These are phyloP conservation scores for Talaromyces rugulosus DNA, from an alignment of 2,329 filamentous ascomycete species.

Conservation along the genomic window DNA sequence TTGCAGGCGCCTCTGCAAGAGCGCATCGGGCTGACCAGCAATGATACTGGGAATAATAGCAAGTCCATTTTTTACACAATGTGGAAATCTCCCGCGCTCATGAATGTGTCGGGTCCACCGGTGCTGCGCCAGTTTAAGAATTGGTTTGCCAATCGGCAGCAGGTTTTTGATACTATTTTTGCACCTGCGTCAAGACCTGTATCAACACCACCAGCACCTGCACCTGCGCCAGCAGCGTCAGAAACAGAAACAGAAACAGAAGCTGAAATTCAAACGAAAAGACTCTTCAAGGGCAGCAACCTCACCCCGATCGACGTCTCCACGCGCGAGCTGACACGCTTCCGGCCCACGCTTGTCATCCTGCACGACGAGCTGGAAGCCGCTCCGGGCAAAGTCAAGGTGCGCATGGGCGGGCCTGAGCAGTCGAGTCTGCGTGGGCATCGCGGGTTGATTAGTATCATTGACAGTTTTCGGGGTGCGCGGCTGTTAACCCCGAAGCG, in stretches of 20 bases:
- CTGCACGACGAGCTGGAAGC: slow-evolving; percentile 87
- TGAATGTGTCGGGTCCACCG: slow-evolving; percentile 79
- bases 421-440: slow-evolving; percentile 63
- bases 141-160: slow-evolving; percentile 23
- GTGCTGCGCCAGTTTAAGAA: slow-evolving; percentile 62
- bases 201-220: neutral
- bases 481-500: slow-evolving; percentile 21
- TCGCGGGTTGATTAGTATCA: slow-evolving; percentile 69
- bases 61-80: slow-evolving; percentile 27
- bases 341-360: slow-evolving; percentile 58
- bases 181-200: neutral
- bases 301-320: slow-evolving; percentile 6
- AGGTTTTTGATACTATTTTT: slow-evolving; percentile 8
- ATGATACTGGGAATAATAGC: slow-evolving; percentile 30
- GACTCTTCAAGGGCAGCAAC: slow-evolving; percentile 2
- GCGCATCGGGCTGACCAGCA: slow-evolving; percentile 41
- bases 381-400: slow-evolving; percentile 61
- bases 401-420: slow-evolving; percentile 55
- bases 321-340: slow-evolving; percentile 12
- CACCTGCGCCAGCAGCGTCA: neutral
- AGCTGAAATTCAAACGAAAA: neutral
- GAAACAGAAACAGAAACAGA: neutral
- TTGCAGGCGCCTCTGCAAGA: slow-evolving; percentile 49
- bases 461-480: slow-evolving; percentile 48
- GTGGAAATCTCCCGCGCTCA: slow-evolving; percentile 69